Evolutionary conservation across 768 basidiomycete genomes (phyloP).

Genomic region (Rhodocollybia butyracea): DNA sequence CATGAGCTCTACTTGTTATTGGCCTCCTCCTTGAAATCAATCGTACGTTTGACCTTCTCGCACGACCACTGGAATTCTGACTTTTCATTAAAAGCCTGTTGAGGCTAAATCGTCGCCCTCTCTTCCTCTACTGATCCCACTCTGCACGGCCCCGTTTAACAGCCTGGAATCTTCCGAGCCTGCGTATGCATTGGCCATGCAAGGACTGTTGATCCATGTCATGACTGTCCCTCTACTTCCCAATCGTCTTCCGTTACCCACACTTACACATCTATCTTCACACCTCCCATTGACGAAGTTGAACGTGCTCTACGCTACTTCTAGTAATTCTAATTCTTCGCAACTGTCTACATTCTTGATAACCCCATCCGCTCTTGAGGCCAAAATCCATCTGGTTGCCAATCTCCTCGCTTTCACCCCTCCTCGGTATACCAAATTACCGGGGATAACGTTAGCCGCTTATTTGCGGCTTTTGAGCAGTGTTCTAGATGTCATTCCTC

Average conservation of each 20-base stretch:
- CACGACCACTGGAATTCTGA: not conserved
- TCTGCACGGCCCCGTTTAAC: conserved; percentile 40
- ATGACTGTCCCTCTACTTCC: conserved; percentile 77
- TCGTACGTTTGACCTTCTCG: not conserved
- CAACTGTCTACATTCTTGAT: conserved; percentile 14
- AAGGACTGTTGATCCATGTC: conserved; percentile 47
- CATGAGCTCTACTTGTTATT: conserved; percentile 39
- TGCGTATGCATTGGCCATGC: conserved; percentile 30
- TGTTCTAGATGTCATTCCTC: conserved; percentile 52
- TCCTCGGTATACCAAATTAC: conserved; percentile 54
- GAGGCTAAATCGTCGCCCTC: conserved; percentile 53
- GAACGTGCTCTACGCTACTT: conserved; percentile 20
- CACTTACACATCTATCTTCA: conserved; percentile 63
- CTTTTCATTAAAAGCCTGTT: conserved; percentile 39
- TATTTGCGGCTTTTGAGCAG: conserved; percentile 54
- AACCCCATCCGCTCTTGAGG: conserved; percentile 22
- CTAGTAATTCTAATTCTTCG: not conserved
- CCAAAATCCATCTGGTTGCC: conserved; percentile 62
- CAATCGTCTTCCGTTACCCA: conserved; percentile 61
- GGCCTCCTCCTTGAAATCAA: not conserved
- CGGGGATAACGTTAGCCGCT: conserved; percentile 38
- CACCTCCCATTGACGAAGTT: conserved; percentile 52
- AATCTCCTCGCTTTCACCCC: conserved; percentile 67
- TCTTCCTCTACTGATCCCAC: conserved; percentile 45
- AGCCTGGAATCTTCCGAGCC: conserved; percentile 20